Evolutionary conservation across 2,329 filamentous ascomycete genomes (phyloP), one percentile per base, ranked within the genome.

Genomic region (Clarireedia monteithiana): DNA sequence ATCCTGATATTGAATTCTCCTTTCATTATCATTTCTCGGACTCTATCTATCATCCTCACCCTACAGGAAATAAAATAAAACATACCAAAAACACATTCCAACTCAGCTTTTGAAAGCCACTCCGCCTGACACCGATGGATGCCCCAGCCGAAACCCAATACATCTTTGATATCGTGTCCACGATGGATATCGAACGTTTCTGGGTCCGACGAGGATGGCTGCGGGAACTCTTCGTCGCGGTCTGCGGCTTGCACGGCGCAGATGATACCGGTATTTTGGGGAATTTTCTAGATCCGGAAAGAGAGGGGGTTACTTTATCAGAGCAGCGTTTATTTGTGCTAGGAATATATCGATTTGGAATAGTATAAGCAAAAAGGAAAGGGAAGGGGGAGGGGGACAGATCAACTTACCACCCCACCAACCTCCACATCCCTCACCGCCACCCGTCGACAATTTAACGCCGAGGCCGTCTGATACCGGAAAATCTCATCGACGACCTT

Each of bases 401-500:
- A 30, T 7, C 5, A 15, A 42, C 36, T 12, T 26, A 56, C 27
- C 65, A 74, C 71, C 9, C 73, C 75, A 3, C 72, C 72, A 23
- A 77, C 64, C 38, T 69, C 68, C 23, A 78, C 66, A 53, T 78
- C 75, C 17, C 70, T 73, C 61, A 77, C 77, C 5, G 75, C 75
- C 1, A 74, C 74, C 14, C 77, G 68, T 53, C 74, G 73, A 36
- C 75, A 76, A 0, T 75, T 75, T 55, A 79, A 64, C 1, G 75
- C 71, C 0, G 74, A 77, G 0, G 71, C 74, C 0, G 74, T 77
- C 59, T 78, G 75, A 59, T 69, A 79, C 6, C 76, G 69, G 59
- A 73, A 77, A 0, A 79, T 69, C 63, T 79, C 77, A 45, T 76
- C 71, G 0, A 79, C 75, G 44, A 79, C 77, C 0, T 60, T 55